Evolutionary conservation across 192 early-diverging fungal genomes (phyloP).

Genomic region (Funneliformis mosseae): DNA sequence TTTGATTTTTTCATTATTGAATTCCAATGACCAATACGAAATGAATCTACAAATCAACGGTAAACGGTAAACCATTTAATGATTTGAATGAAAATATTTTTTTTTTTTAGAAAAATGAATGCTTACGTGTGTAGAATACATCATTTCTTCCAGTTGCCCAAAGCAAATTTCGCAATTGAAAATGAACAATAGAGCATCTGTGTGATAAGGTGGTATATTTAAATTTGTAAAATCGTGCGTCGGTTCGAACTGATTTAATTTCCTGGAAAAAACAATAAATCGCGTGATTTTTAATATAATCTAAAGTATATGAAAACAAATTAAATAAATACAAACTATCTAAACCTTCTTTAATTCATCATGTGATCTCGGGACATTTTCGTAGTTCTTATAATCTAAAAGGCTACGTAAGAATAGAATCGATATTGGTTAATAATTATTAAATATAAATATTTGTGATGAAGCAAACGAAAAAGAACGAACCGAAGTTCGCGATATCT

Average conservation of each 20-base stretch:
- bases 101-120: background rate
- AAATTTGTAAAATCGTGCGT: constrained; percentile 51
- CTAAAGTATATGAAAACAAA: background rate
- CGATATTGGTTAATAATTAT: background rate
- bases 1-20: constrained; percentile 20
- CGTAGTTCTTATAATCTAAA: constrained; percentile 29
- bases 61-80: background rate
- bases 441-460: background rate
- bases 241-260: constrained; percentile 33
- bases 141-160: constrained; percentile 62
- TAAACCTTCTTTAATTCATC: constrained; percentile 9
- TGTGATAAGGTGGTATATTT: constrained; percentile 45
- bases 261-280: constrained; percentile 27
- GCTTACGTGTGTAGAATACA: constrained; percentile 56
- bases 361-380: constrained; percentile 19
- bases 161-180: constrained; percentile 66
- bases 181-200: constrained; percentile 59
- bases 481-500: constrained; percentile 45
- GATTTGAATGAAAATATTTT: background rate
- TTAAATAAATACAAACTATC: background rate
- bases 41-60: constrained; percentile 6
- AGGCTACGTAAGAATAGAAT: constrained; percentile 27
- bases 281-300: background rate
- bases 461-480: background rate
- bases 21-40: constrained; percentile 26